phyloP scores from a whole-genome alignment of 2,329 filamentous ascomycete genomes.

The Neofusicoccum sp. region DNA sequence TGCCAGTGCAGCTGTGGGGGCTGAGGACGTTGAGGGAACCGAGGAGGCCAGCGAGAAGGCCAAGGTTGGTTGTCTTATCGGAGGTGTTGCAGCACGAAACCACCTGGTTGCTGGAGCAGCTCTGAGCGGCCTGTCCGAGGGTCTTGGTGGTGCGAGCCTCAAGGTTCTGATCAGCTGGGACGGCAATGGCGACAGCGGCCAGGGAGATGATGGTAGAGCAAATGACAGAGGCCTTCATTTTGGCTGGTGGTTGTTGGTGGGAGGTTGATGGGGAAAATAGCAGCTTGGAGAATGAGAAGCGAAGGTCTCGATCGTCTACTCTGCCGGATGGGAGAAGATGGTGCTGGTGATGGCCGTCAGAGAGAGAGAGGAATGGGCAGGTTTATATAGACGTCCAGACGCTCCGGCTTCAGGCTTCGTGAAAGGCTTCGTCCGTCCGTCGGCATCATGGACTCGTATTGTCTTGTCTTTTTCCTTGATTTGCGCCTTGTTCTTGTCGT shows the following conservation, averaged over 20 bases:
- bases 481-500: not conserved
- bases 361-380: not conserved
- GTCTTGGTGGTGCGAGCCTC: conserved; percentile 18
- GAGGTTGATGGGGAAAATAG: not conserved
- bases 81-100: conserved; percentile 26
- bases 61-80: conserved; percentile 19
- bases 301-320: not conserved
- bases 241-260: conserved; percentile 19
- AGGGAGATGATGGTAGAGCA: conserved; percentile 23
- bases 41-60: conserved; percentile 22
- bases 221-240: conserved; percentile 25
- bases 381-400: conserved; percentile 19
- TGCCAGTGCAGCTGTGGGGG: conserved; percentile 15
- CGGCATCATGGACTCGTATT: not conserved
- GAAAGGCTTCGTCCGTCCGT: not conserved
- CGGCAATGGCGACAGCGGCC: conserved; percentile 23
- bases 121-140: conserved; percentile 12
- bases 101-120: conserved; percentile 23
- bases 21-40: conserved; percentile 9
- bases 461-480: not conserved
- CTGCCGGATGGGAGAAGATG: conserved; percentile 4
- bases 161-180: not conserved
- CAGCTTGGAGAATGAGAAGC: conserved; percentile 1
- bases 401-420: not conserved
- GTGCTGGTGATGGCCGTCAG: conserved; percentile 21